Conservation (phyloP, 75 land plant species). For the Pseudotsuga menziesii region DNA sequence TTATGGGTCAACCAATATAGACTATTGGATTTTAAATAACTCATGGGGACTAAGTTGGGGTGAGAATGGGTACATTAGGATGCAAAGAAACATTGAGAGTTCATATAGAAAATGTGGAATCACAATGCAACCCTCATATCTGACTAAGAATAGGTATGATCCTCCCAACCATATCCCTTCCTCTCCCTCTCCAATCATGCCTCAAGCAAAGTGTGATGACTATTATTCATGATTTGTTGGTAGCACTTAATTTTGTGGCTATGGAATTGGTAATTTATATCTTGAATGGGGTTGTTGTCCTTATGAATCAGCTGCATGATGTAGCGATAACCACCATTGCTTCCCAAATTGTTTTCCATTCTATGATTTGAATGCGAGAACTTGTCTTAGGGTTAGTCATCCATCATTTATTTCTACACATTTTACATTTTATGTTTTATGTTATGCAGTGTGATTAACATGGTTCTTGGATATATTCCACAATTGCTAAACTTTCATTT, state of each 20-base stretch:
- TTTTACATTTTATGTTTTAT: too few species aligned
- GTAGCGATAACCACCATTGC: constrained; percentile 2
- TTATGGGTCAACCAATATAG: too few species aligned
- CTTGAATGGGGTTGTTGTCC: constrained; percentile 7
- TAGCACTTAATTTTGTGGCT: constrained; percentile 9
- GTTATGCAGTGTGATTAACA: too few species aligned
- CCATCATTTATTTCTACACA: background rate
- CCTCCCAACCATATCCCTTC: constrained; percentile 38
- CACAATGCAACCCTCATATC: constrained; percentile 51
- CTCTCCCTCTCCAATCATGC: background rate
- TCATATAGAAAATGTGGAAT: constrained; percentile 42
- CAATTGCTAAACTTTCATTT: background rate
- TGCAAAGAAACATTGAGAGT: constrained; percentile 52
- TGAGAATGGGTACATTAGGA: constrained; percentile 74
- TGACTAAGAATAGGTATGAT: constrained; percentile 44
- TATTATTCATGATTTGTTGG: background rate
- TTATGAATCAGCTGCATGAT: constrained; percentile 5
- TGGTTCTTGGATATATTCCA: background rate
- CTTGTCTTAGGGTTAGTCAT: constrained; percentile 7
- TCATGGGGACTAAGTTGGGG: constrained; percentile 90
- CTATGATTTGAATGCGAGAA: background rate
- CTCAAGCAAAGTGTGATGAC: background rate
- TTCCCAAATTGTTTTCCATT: background rate
- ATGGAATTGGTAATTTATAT: background rate
- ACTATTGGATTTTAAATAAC: constrained; percentile 83